Base-by-base conservation (phyloP, 2,329 filamentous ascomycete species). In the Fusarium fujikuroi region DNA sequence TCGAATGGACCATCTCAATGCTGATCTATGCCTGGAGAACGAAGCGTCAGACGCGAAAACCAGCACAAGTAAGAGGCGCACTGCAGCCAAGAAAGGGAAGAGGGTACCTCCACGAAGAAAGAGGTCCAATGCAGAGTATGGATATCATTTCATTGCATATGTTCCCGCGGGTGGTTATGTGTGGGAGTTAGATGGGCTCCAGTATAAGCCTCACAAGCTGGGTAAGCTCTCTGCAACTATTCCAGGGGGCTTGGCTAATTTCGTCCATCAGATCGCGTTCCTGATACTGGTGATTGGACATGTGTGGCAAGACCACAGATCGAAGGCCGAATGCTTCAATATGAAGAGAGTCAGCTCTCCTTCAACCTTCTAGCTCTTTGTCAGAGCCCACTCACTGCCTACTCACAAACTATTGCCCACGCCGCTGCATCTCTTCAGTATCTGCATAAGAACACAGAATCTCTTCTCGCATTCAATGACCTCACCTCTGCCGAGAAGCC, bases 121-220 rank as follows among this genome's bases (percentile, higher is more conserved):
- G 53, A 83, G 82, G 18, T 81, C 82, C 9, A 84, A 87, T 11
- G 83, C 86, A 1, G 89, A 93, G n/a, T 87, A 88, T 18, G 91
- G 89, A 0, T 96, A 92, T 78, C 95, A 98, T 79, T 98, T 96
- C 81, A 92, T 97, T 72, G 95, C 95, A 11, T 97, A 95, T 78
- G 91, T 98, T 36, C 93, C 94, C 5, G 88, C 91, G 19, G 86
- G 88, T n/a, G 91, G 89, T 5, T 85, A 89, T 63, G 88, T 97
- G 19, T 98, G 94, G 94, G 93, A 95, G 80, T 89, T 98, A 9
- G 95, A 98, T 81, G 95, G 95, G 9, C 85, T 98, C 28, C 91
- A 95, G 79, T 85, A 85, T 46, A 89, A 91, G 72, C 95, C 94
- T 7, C 87, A 71, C 40, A 79, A 77, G 39, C 68, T 84, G 34